Evolutionary conservation across 257 asterid genomes (phyloP).

Genomic region (Nicotiana sylvestris): DNA sequence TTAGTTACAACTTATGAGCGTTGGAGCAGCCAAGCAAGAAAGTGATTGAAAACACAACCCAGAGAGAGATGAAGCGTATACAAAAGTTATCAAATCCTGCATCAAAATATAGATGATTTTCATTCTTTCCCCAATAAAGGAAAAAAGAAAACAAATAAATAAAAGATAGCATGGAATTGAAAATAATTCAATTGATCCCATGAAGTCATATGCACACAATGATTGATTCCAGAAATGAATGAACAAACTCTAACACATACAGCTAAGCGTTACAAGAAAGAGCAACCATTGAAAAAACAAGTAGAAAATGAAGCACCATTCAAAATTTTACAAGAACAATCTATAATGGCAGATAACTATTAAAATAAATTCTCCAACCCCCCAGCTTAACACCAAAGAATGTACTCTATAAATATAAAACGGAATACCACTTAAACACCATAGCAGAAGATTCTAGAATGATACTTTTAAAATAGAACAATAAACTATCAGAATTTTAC

Average conservation of each 20-base stretch:
- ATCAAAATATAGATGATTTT: neutral
- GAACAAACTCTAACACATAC: neutral
- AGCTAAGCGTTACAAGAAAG: neutral
- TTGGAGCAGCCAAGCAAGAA: neutral
- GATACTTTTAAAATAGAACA: too few relatives aligned
- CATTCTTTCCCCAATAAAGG: neutral
- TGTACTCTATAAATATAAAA: too few relatives aligned
- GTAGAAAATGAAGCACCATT: neutral
- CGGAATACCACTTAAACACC: too few relatives aligned
- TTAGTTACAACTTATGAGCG: neutral
- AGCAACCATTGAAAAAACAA: neutral
- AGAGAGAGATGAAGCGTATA: neutral
- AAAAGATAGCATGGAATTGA: neutral
- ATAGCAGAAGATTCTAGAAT: too few relatives aligned
- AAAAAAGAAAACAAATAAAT: neutral
- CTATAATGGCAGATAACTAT: too few relatives aligned
- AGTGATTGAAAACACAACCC: neutral
- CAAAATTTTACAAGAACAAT: neutral
- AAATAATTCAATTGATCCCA: neutral
- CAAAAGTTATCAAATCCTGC: neutral
- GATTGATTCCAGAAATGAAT: neutral
- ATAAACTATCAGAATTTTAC: too few relatives aligned
- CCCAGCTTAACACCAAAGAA: too few relatives aligned
- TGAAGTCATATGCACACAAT: neutral
- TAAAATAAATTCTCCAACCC: too few relatives aligned